Evolutionary conservation across 1,284 basidiomycete species (phyloP), one percentile per base, ranked within the genome.

Genomic region (Ceratobasidium sp.): DNA sequence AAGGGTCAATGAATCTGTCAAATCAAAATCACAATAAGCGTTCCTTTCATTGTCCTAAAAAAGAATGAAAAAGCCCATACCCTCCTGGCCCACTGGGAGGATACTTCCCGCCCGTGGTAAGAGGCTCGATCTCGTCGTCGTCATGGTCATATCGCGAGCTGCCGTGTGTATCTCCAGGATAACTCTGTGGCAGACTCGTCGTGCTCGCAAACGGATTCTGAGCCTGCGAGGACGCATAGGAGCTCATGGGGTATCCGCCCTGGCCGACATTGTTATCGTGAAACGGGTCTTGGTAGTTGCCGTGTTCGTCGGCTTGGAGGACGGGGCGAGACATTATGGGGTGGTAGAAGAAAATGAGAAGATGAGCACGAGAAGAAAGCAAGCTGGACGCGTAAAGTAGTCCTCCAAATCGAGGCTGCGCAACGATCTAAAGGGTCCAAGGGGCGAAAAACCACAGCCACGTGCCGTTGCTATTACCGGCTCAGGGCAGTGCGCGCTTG

Each of bases 1-100:
- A 87, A 15, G 91, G 91, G 83, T 93, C 90, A 62, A 89, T 83
- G 57, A 89, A 89, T 7, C 92, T 44, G 68, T 48, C 26, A 33
- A 33, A 74, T 10, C 17, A 52, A 15, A 44, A n/a, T 0, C 33
- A 33, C 33, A 33, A 54, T 74, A 23, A 64, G 71, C 61, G 2
- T 40, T 3, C 17, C 33, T 33, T 28, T 48, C 12, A 13, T 46
- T 23, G 33, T n/a, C 38, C 33, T 33, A 33, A 40, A 52, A 20
- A 62, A 20, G 48, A 57, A 56, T 26, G 64, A 33, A 68, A 59
- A 57, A 59, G 48, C 62, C 59, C 66, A 48, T 69, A 70, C 66
- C 61, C 66, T 28, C 77, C 79, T 64, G 66, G 77, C 54, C 75
- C 75, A n/a, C 28, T 44, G 26, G 78, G 77, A 40, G 79, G 79